Percentiles rank a stretch among this genome's conserved stretches.
These are phyloP conservation scores for Metarhizium robertsii DNA, from an alignment of 2,329 filamentous ascomycete genomes.

Conservation along the genomic window DNA sequence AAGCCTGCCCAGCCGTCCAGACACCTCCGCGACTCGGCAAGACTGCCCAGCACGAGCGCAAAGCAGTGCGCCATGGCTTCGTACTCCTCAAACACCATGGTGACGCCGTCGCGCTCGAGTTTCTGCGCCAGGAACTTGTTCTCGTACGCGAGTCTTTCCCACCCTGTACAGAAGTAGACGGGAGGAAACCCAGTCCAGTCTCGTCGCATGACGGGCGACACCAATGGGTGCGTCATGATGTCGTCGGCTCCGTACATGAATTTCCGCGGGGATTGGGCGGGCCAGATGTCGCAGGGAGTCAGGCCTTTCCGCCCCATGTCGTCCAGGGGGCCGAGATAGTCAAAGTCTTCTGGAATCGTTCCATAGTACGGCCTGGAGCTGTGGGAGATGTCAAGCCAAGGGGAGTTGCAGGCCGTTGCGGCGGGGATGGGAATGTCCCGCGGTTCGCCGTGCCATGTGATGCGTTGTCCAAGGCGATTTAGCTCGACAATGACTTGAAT, in stretches of 20 bases:
- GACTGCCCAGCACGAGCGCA: slow-evolving; percentile 42
- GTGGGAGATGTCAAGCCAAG: slow-evolving; percentile 64
- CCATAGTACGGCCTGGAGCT: slow-evolving; percentile 28
- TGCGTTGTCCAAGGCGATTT: slow-evolving; percentile 30
- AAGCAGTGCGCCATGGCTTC: slow-evolving; percentile 78
- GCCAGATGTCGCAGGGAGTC: slow-evolving; percentile 46
- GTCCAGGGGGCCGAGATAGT: slow-evolving; percentile 41
- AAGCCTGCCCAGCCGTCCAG: slow-evolving; percentile 49
- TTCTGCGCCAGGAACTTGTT: slow-evolving; percentile 48
- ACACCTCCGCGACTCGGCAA: slow-evolving; percentile 39
- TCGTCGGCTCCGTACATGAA: slow-evolving; percentile 46
- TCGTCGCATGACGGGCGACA: slow-evolving; percentile 47
- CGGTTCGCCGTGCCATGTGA: slow-evolving; percentile 51
- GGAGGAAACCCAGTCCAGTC: slow-evolving; percentile 57
- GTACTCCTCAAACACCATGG: slow-evolving; percentile 60
- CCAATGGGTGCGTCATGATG: slow-evolving; percentile 56
- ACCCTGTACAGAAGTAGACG: slow-evolving; percentile 57
- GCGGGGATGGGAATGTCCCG: slow-evolving; percentile 57
- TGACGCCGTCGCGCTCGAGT: slow-evolving; percentile 46
- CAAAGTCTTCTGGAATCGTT: slow-evolving; percentile 18
- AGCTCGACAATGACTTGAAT: slow-evolving; percentile 62
- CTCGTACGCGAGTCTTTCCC: slow-evolving; percentile 66
- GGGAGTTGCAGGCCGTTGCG: slow-evolving; percentile 51
- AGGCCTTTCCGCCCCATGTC: slow-evolving; percentile 17
- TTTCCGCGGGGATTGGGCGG: slow-evolving; percentile 40